A percentile compares a stretch with the other conserved stretches of the same genome.
phyloP scores from a whole-genome alignment of 495 filamentous ascomycete genomes.

The Lophiotrema nucula region DNA sequence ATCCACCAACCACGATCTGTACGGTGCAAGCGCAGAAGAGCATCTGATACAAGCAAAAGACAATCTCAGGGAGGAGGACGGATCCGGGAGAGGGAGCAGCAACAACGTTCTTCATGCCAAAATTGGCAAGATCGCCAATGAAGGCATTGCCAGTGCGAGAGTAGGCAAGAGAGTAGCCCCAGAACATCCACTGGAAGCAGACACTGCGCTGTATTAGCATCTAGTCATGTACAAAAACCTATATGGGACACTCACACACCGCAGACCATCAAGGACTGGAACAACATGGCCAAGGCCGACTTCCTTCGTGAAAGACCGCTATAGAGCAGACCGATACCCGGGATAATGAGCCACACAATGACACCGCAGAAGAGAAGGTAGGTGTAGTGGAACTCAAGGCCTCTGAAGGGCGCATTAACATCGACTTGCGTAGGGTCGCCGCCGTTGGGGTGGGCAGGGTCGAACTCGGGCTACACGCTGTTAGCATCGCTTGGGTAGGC shows the following conservation, averaged over 20 bases:
- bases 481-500: slow-evolving; percentile 3
- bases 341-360: slow-evolving; percentile 60
- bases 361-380: slow-evolving; percentile 54
- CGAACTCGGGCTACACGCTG: slow-evolving; percentile 34
- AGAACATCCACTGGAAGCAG: slow-evolving; percentile 59
- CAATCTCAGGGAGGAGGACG: slow-evolving; percentile 53
- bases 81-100: slow-evolving; percentile 53
- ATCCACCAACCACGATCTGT: slow-evolving; percentile 51
- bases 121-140: slow-evolving; percentile 55
- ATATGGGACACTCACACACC: slow-evolving; percentile 19
- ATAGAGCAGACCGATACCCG: slow-evolving; percentile 59
- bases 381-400: slow-evolving; percentile 52
- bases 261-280: slow-evolving; percentile 55
- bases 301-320: slow-evolving; percentile 58
- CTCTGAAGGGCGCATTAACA: slow-evolving; percentile 52
- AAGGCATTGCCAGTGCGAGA: slow-evolving; percentile 51
- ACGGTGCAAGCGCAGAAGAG: slow-evolving; percentile 59
- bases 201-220: slow-evolving; percentile 24
- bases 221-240: background rate
- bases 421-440: slow-evolving; percentile 39
- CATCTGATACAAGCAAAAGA: slow-evolving; percentile 59
- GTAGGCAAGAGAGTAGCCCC: slow-evolving; percentile 59
- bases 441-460: slow-evolving; percentile 36
- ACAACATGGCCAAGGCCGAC: slow-evolving; percentile 55
- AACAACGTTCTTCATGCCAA: slow-evolving; percentile 54